Evolutionary conservation across 2,329 filamentous ascomycete species (phyloP).

Genomic region (Zopfia rhizophila): DNA sequence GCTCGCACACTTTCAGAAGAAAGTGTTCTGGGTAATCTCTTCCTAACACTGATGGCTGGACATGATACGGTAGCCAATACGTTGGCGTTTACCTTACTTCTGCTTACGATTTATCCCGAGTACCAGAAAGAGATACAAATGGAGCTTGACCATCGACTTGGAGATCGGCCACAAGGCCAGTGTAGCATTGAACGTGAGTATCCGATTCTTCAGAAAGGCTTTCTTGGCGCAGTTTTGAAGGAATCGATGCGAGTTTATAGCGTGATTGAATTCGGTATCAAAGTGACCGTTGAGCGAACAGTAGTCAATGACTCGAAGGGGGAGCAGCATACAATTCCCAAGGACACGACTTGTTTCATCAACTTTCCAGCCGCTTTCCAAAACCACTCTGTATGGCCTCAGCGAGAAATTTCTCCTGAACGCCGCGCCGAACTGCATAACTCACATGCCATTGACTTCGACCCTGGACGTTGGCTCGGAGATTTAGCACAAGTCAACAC

Average conservation of each 20-base stretch:
- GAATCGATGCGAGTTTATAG: conserved; percentile 24
- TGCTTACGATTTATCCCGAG: conserved; percentile 57
- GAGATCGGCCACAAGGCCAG: conserved; percentile 1
- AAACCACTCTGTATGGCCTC: conserved; percentile 13
- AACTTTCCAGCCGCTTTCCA: conserved; percentile 15
- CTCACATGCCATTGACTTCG: conserved; percentile 17
- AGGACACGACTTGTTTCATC: conserved; percentile 7
- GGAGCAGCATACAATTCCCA: conserved; percentile 1
- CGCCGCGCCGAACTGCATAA: conserved; percentile 4
- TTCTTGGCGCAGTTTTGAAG: conserved; percentile 21
- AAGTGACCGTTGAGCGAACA: conserved; percentile 2
- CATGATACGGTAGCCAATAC: conserved; percentile 53
- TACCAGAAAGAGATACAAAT: conserved; percentile 58
- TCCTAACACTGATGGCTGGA: conserved; percentile 26
- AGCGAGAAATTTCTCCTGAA: background rate
- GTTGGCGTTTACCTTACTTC: conserved; percentile 55
- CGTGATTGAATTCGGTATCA: conserved; percentile 18
- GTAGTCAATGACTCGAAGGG: conserved; percentile 12
- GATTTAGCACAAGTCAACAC: background rate
- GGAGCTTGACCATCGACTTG: conserved; percentile 42
- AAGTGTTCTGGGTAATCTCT: conserved; percentile 26
- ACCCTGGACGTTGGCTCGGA: conserved; percentile 15
- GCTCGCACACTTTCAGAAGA: conserved; percentile 18
- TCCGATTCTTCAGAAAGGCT: conserved; percentile 15
- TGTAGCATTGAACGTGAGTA: conserved; percentile 19